Evolutionary conservation across 2,329 filamentous ascomycete genomes (phyloP), one percentile per base, ranked within the genome.

Genomic region (Fusarium hainanense): DNA sequence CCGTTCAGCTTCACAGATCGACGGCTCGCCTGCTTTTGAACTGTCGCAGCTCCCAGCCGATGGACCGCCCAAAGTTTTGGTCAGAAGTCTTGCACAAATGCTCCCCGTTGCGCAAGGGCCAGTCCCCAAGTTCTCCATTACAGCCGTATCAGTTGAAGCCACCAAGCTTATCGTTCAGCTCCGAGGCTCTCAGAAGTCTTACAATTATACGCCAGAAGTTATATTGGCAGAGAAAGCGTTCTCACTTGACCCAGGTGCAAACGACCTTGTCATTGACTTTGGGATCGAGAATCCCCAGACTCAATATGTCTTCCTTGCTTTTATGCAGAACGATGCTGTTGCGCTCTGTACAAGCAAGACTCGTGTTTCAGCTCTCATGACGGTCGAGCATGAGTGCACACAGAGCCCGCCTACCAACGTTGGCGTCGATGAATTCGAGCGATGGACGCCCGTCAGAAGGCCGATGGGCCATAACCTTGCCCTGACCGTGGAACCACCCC

Each of bases 41-140:
- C 20, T 64, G 2, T 64, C 59, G 0, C 40, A 64, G 0, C 52
- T 64, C 8, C 44, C 40, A 13, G 44, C 59, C 0, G n/a, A 64
- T 14, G 59, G 60, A 1, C 44, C 62, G 2, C 51, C 59, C 1
- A 64, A 64, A 7, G 62, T 64, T 0, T n/a, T 64, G 7, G 59
- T 64, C 3, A 30, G 59, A 42, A 64, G 62, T 2, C 62, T 64
- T 40, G 62, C 62, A 0, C 60, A 64, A 8, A 64, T 64, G 52
- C 20, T 64, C 0, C 62, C 62, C 2, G 18, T 64, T 0, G 9
- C n/a, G 0, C 61, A 51, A 21, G 62, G 62, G 0, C 21, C 40
- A 8, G 51, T 58, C 5, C 59, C 62, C 7, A 64, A n/a, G 1
- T 58, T 65, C 7, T 51, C 40, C 3, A 20, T 64, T 1, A 51